Evolutionary conservation across 2,329 filamentous ascomycete species (phyloP).

Genomic region (Cladophialophora chaetospira): DNA sequence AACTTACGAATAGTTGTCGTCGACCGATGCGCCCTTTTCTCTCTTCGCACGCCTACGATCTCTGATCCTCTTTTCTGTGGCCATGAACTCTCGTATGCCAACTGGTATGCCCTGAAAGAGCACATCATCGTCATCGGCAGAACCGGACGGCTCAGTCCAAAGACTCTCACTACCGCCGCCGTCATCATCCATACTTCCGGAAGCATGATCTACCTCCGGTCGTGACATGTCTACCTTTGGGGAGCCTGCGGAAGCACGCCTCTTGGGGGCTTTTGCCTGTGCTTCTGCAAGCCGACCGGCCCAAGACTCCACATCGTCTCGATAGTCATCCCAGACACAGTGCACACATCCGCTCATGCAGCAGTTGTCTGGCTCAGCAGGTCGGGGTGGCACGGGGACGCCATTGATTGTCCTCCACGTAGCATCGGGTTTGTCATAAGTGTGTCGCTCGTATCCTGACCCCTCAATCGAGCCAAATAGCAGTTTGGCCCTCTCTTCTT

Average conservation of each 20-base stretch:
- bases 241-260: conserved; percentile 22
- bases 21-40: neutral
- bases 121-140: conserved; percentile 51
- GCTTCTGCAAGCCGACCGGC: conserved; percentile 66
- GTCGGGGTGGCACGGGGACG: conserved; percentile 77
- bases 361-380: conserved; percentile 93
- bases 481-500: conserved; percentile 60
- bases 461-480: conserved; percentile 82
- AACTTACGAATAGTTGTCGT: neutral
- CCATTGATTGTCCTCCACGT: conserved; percentile 68
- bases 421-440: conserved; percentile 49
- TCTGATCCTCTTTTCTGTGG: conserved; percentile 87
- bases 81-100: conserved; percentile 96
- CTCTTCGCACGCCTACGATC: conserved; percentile 58
- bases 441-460: conserved; percentile 66
- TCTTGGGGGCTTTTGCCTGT: conserved; percentile 41
- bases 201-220: conserved; percentile 51
- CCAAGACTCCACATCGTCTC: conserved; percentile 93
- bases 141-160: conserved; percentile 54
- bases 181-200: conserved; percentile 74
- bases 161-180: conserved; percentile 73
- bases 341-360: conserved; percentile 99
- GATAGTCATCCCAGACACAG: conserved; percentile 91
- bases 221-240: conserved; percentile 34
- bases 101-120: conserved; percentile 82